A percentile compares a stretch with the other conserved stretches of the same genome.
phyloP scores from a whole-genome alignment of 148 eudicot genomes.

The Fallopia convolvulus region DNA sequence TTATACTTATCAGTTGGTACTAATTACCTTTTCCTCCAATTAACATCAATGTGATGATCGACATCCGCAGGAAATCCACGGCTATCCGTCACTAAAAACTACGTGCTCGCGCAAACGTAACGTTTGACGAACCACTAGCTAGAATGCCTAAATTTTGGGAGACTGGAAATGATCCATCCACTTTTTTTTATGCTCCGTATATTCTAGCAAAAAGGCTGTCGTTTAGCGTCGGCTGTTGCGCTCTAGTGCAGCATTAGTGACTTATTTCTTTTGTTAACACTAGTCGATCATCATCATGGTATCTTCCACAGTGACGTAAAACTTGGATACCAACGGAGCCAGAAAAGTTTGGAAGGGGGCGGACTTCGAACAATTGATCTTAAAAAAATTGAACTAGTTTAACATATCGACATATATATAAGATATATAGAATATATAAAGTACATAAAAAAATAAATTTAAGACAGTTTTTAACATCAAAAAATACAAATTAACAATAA shows the following conservation, averaged over 20 bases:
- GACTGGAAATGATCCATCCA: neutral
- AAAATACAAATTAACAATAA: no score
- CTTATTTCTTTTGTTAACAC: neutral
- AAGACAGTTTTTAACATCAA: no score
- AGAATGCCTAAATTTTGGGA: neutral
- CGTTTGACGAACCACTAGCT: neutral
- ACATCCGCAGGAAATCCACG: no score
- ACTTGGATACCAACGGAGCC: neutral
- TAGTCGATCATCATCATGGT: neutral
- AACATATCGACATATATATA: no score
- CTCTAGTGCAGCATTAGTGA: neutral
- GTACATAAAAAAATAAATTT: no score
- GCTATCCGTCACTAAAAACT: neutral
- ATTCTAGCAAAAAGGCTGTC: neutral
- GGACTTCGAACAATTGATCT: no score
- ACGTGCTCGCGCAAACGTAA: no score
- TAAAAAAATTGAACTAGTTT: no score
- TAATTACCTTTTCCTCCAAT: neutral
- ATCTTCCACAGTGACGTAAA: neutral
- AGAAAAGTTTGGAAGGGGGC: no score
- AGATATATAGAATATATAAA: no score
- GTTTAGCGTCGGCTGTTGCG: conserved; percentile 5
- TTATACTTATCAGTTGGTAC: neutral
- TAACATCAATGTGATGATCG: neutral
- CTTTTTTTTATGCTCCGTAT: no score